Conservation (phyloP, 108 stramenopile genomes). For the Pseudonitzschia multistriata region DNA sequence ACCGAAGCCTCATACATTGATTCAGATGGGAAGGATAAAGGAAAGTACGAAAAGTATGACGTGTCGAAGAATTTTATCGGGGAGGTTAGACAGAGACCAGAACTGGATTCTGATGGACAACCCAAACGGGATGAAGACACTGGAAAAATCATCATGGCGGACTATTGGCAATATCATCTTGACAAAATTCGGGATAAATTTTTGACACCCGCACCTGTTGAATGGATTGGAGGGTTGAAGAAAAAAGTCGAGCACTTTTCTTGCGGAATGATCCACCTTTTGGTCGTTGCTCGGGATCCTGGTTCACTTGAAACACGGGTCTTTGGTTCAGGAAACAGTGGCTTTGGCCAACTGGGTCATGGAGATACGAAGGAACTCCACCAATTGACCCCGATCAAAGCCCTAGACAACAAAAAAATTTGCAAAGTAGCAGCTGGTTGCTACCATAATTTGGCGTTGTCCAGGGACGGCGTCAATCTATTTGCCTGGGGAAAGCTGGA, state of each 20-base stretch:
- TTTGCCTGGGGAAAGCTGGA: constrained; percentile 84
- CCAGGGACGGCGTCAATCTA: constrained; percentile 51
- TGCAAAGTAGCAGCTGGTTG: constrained; percentile 67
- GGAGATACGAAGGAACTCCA: constrained; percentile 51
- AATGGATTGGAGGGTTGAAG: constrained; percentile 21
- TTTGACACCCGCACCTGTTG: constrained; percentile 32
- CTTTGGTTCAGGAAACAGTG: constrained; percentile 81
- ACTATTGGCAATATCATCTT: not conserved
- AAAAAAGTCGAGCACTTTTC: constrained; percentile 56
- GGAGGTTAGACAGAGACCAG: not conserved
- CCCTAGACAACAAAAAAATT: constrained; percentile 53
- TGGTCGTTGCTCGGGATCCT: constrained; percentile 66
- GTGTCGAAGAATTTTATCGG: constrained; percentile 19
- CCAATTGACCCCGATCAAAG: constrained; percentile 34
- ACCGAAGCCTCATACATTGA: constrained; percentile 6
- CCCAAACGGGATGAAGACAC: not conserved
- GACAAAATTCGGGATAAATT: constrained; percentile 21
- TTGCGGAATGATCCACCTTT: constrained; percentile 78
- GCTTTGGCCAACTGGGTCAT: constrained; percentile 91
- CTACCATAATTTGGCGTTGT: constrained; percentile 71
- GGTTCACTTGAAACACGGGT: constrained; percentile 34
- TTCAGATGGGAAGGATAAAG: constrained; percentile 10
- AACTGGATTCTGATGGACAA: constrained; percentile 8
- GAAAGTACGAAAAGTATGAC: constrained; percentile 15
- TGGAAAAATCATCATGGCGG: not conserved